Evolutionary conservation across 345 rosid genomes (phyloP).

Genomic region (Geranium brycei): DNA sequence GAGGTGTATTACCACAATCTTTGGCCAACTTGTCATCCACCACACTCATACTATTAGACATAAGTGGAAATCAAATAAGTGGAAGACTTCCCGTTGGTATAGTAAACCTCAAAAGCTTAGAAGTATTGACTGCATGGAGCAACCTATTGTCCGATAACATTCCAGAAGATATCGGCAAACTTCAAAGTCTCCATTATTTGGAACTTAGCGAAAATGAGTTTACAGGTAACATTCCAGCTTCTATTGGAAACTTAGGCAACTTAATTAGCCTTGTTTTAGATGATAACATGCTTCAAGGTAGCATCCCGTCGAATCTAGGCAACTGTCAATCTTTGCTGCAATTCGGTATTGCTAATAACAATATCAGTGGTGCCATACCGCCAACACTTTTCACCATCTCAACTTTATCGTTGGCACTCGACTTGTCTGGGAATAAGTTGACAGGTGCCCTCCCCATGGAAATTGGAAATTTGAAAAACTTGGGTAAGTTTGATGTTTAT

Average conservation of each 20-base stretch:
- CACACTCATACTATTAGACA: not conserved
- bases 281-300: constrained; percentile 11
- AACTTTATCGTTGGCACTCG: not conserved
- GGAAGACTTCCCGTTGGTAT: constrained; percentile 6
- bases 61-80: not conserved
- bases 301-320: constrained; percentile 13
- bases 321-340: not conserved
- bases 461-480: constrained; percentile 2
- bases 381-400: constrained; percentile 5
- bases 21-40: constrained; percentile 9
- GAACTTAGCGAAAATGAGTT: constrained; percentile 4
- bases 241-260: constrained; percentile 5
- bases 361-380: constrained; percentile 12
- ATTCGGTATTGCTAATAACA: not conserved
- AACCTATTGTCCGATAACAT: constrained; percentile 8
- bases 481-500: constrained; percentile 5
- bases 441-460: constrained; percentile 1
- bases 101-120: constrained; percentile 6
- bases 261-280: not conserved
- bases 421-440: constrained; percentile 11
- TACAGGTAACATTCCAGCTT: constrained; percentile 9
- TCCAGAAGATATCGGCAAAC: constrained; percentile 9
- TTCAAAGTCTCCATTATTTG: constrained; percentile 6
- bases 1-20: constrained; percentile 6
- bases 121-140: not conserved